Evolutionary conservation across 495 filamentous ascomycete genomes (phyloP), one percentile per base, ranked within the genome.

Genomic region (Talaromyces adpressus): DNA sequence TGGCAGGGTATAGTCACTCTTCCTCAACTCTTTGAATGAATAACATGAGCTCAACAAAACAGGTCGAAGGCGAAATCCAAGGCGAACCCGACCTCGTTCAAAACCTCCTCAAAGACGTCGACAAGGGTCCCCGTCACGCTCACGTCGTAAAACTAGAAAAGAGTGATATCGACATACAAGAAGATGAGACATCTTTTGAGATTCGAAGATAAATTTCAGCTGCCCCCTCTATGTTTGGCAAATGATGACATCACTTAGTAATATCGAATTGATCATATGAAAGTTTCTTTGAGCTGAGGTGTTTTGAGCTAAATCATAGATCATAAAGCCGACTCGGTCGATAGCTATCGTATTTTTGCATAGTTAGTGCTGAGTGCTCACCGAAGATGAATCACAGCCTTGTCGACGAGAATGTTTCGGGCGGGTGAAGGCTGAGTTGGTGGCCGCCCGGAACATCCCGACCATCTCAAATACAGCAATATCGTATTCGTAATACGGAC

Each of bases 21-120:
- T n/a, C n/a, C n/a, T n/a, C n/a, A n/a, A n/a, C n/a, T n/a, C n/a
- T n/a, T n/a, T n/a, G n/a, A n/a, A n/a, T n/a, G n/a, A n/a, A n/a
- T n/a, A n/a, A n/a, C n/a, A n/a, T n/a, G n/a, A n/a, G n/a, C n/a
- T n/a, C n/a, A n/a, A n/a, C n/a, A n/a, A n/a, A 36, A 30, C 64
- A 94, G 89, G 92, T 97, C n/a, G 86, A 89, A 71, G 93, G 93
- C 47, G 93, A 97, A 76, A 91, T 87, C 2, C 93, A 97, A 69
- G 93, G 93, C 34, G 74, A 82, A 14, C 79, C 85, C 9, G 79
- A 84, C 11, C 72, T 79, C 4, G 68, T 97, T 49, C 74, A 88
- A 59, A 81, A 84, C 25, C 87, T 95, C 57, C 71, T 97, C 11
- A 86, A 90, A 66, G 87, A 91, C 64, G 79, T 97, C 57, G 80